Conservation (phyloP, 257 asterid genomes). For the Ocimum tenuiflorum region DNA sequence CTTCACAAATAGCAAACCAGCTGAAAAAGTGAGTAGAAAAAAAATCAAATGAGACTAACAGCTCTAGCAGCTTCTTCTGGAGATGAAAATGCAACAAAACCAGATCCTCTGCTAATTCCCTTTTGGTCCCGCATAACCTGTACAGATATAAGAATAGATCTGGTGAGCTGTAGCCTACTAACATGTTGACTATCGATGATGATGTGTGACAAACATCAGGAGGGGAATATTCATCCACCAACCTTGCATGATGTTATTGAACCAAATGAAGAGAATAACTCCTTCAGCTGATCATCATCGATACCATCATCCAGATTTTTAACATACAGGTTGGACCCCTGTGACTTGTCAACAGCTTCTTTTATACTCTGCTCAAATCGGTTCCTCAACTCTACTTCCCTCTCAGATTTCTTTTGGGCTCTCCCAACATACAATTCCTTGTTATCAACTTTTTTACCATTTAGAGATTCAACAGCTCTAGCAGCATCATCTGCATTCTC, state of each 20-base stretch:
- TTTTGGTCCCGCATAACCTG: conserved; percentile 90
- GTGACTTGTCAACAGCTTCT: conserved; percentile 79
- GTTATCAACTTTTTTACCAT: conserved; percentile 59
- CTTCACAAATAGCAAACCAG: background rate
- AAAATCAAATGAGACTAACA: conserved; percentile 31
- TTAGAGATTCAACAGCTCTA: conserved; percentile 70
- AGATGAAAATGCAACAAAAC: conserved; percentile 89
- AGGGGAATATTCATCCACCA: background rate
- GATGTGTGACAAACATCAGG: background rate
- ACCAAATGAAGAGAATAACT: conserved; percentile 72
- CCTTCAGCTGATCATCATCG: conserved; percentile 82
- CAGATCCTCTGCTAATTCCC: conserved; percentile 89
- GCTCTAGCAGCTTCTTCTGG: conserved; percentile 91
- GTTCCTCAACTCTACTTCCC: conserved; percentile 61
- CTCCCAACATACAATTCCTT: conserved; percentile 89
- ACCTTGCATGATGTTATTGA: conserved; percentile 91
- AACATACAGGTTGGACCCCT: conserved; percentile 71
- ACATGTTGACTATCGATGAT: background rate
- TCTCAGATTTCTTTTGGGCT: conserved; percentile 90
- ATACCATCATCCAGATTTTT: conserved; percentile 77
- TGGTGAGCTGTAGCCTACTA: background rate
- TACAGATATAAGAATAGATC: conserved; percentile 9
- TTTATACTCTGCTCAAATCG: conserved; percentile 70
- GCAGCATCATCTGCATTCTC: conserved; percentile 89
- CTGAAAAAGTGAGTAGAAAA: background rate